These are phyloP conservation scores for Chenopodium quinoa DNA, from an alignment of 148 eudicot genomes.

Conservation along the genomic window DNA sequence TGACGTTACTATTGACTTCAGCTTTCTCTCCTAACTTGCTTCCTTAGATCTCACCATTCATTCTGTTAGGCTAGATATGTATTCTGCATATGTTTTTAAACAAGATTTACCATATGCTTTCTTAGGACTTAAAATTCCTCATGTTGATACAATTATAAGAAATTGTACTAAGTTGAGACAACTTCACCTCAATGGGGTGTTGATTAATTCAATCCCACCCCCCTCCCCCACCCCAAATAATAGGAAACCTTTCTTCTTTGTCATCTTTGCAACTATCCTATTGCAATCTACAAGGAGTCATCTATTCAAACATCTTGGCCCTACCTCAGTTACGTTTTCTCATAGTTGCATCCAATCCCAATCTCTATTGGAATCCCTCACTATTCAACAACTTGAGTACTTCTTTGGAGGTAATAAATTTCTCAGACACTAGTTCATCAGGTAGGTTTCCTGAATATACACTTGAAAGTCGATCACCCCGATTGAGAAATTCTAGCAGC, in stretches of 20 bases:
- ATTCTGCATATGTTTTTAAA: no score
- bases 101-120: no score
- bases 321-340: background rate
- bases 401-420: background rate
- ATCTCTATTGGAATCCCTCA: background rate
- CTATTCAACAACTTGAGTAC: background rate
- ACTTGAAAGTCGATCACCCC: background rate
- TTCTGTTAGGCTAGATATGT: no score
- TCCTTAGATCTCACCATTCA: background rate
- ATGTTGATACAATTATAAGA: background rate
- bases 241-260: conserved; percentile 4
- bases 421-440: background rate
- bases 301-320: background rate
- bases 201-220: background rate
- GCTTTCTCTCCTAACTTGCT: background rate
- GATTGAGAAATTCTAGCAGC: background rate
- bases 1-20: background rate
- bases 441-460: background rate
- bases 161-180: conserved; percentile 14
- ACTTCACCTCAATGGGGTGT: conserved; percentile 3
- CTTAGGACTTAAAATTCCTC: background rate
- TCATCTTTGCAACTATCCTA: background rate
- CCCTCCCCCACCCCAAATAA: conserved; percentile 4
- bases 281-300: background rate
- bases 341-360: background rate